phyloP scores from a whole-genome alignment of 176 grass and related monocot genomes.

The Avena sativa region DNA sequence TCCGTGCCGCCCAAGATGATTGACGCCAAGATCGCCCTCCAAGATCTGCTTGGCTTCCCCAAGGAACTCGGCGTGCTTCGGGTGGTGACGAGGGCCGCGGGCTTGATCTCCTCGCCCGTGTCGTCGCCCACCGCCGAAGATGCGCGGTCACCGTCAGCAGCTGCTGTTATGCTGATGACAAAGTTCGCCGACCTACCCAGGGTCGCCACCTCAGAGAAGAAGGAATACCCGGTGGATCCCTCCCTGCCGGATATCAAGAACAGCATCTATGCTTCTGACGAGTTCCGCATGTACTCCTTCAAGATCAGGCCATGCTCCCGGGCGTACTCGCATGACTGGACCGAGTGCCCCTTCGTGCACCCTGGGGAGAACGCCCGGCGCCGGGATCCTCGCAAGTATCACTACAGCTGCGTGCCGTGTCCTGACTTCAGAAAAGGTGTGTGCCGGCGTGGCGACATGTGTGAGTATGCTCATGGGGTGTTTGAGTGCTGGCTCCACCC shows the following conservation, averaged over 20 bases:
- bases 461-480: slow-evolving; percentile 88
- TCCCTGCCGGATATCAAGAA: slow-evolving; percentile 89
- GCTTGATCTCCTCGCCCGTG: slow-evolving; percentile 44
- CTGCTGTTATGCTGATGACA: slow-evolving; percentile 45
- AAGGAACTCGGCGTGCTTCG: slow-evolving; percentile 49
- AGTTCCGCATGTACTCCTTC: slow-evolving; percentile 92
- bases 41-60: slow-evolving; percentile 54
- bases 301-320: slow-evolving; percentile 86
- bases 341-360: slow-evolving; percentile 89
- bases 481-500: slow-evolving; percentile 94
- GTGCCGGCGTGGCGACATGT: slow-evolving; percentile 74
- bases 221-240: slow-evolving; percentile 79
- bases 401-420: slow-evolving; percentile 87
- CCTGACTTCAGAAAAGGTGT: slow-evolving; percentile 83
- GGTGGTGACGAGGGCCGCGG: slow-evolving; percentile 46
- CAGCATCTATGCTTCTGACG: slow-evolving; percentile 75
- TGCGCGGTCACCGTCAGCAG: slow-evolving; percentile 50
- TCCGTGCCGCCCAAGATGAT: slow-evolving; percentile 54
- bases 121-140: slow-evolving; percentile 57
- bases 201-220: slow-evolving; percentile 60
- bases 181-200: slow-evolving; percentile 64
- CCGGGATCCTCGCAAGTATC: slow-evolving; percentile 78
- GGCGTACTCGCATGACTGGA: slow-evolving; percentile 92
- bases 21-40: slow-evolving; percentile 59
- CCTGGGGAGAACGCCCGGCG: slow-evolving; percentile 87